phyloP scores from a whole-genome alignment of 495 filamentous ascomycete genomes.

The Hyaloscypha variabilis region DNA sequence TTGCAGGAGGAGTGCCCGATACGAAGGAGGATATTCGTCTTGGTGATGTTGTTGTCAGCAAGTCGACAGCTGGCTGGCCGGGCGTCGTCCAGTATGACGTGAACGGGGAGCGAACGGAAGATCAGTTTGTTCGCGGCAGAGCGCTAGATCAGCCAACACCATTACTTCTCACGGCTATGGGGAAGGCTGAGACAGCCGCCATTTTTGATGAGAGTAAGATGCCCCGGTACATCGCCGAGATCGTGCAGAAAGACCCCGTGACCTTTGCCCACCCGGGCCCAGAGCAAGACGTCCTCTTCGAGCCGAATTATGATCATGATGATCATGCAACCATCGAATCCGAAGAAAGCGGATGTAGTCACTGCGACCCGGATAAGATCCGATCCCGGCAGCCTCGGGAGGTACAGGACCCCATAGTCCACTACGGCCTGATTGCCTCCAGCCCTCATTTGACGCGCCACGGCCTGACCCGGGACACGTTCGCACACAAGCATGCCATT shows the following conservation, averaged over 20 bases:
- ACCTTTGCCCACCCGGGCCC: slow-evolving; percentile 28
- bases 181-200: no score
- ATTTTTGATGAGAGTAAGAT: no score
- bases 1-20: neutral
- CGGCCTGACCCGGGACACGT: neutral
- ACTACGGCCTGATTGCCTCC: neutral
- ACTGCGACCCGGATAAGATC: neutral
- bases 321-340: no score
- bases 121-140: neutral
- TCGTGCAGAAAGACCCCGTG: no score
- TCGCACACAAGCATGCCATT: slow-evolving; percentile 29
- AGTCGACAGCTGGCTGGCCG: neutral
- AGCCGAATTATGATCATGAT: slow-evolving; percentile 22
- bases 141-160: no score
- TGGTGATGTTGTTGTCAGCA: neutral
- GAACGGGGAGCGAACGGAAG: neutral
- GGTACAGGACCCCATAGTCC: neutral
- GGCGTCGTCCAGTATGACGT: neutral
- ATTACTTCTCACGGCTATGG: no score
- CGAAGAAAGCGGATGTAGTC: neutral
- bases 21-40: neutral
- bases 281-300: slow-evolving; percentile 39
- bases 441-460: neutral
- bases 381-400: neutral
- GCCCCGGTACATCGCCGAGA: no score